Evolutionary conservation across 192 early-diverging fungal species (phyloP).

Genomic region (Geosiphon pyriformis): DNA sequence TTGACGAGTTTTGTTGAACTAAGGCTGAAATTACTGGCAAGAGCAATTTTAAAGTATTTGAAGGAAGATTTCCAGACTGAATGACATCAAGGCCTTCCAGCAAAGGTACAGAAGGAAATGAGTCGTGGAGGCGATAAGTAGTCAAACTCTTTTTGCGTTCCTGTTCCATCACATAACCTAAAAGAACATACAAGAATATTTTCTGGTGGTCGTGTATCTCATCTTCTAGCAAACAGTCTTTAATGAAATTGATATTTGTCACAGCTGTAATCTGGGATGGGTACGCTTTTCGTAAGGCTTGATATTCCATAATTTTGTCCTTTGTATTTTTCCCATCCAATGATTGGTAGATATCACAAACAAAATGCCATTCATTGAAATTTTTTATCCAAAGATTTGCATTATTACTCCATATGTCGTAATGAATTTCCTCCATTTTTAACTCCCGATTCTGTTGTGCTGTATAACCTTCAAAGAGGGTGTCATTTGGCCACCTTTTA

Average conservation of each 20-base stretch:
- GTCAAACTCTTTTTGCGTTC: neutral
- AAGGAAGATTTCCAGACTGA: neutral
- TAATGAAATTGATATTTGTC: neutral
- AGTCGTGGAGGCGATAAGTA: neutral
- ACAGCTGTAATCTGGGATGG: neutral
- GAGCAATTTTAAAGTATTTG: neutral
- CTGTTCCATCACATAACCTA: neutral
- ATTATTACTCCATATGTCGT: neutral
- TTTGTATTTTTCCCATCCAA: neutral
- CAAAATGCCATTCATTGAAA: neutral
- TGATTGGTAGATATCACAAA: neutral
- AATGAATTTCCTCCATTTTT: neutral
- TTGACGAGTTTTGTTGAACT: neutral
- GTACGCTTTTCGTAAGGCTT: neutral
- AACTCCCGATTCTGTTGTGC: neutral
- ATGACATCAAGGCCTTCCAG: neutral
- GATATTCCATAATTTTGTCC: neutral
- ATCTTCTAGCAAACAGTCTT: neutral
- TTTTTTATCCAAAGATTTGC: neutral
- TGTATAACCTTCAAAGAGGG: neutral
- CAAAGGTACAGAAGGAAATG: neutral
- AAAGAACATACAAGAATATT: neutral
- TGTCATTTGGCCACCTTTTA: neutral
- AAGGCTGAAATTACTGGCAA: neutral
- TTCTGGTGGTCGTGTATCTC: neutral